Evolutionary conservation across 2,329 filamentous ascomycete species (phyloP).

Genomic region (Penicillium brasilianum): DNA sequence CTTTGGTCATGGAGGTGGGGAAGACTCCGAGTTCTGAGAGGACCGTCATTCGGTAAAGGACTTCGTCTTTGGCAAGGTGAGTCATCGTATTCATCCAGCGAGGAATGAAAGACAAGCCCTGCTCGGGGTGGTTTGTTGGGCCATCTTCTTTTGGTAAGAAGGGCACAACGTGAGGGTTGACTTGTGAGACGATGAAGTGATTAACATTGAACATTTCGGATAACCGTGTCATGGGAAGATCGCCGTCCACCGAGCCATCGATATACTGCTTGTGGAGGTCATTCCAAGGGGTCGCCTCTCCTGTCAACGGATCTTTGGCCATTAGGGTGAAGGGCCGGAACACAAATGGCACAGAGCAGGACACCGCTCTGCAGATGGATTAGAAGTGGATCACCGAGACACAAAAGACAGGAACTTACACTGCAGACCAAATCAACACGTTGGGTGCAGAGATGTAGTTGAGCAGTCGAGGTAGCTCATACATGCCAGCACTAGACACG

Average conservation of each 20-base stretch:
- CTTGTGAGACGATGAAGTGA: slow-evolving; percentile 96
- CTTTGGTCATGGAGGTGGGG: slow-evolving; percentile 77
- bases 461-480: slow-evolving; percentile 82
- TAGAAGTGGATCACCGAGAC: slow-evolving; percentile 9
- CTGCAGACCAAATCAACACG: slow-evolving; percentile 94
- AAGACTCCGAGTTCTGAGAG: slow-evolving; percentile 80
- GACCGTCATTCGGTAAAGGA: slow-evolving; percentile 78
- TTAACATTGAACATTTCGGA: slow-evolving; percentile 98
- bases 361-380: slow-evolving; percentile 66
- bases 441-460: slow-evolving; percentile 95
- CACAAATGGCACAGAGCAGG: slow-evolving; percentile 87
- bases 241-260: slow-evolving; percentile 92
- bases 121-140: slow-evolving; percentile 34
- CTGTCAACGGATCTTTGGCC: slow-evolving; percentile 83
- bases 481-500: slow-evolving; percentile 84
- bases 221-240: slow-evolving; percentile 86
- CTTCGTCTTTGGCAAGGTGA: slow-evolving; percentile 76
- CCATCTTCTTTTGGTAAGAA: slow-evolving; percentile 78
- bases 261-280: slow-evolving; percentile 85
- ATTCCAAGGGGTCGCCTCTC: slow-evolving; percentile 80
- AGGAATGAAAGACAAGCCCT: slow-evolving; percentile 41
- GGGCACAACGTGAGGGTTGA: slow-evolving; percentile 90
- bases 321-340: slow-evolving; percentile 80
- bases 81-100: slow-evolving; percentile 70
- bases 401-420: slow-evolving; percentile 54